Evolutionary conservation across 768 basidiomycete genomes (phyloP), one percentile per base, ranked within the genome.

Genomic region (Leccinellum rugosiceps): DNA sequence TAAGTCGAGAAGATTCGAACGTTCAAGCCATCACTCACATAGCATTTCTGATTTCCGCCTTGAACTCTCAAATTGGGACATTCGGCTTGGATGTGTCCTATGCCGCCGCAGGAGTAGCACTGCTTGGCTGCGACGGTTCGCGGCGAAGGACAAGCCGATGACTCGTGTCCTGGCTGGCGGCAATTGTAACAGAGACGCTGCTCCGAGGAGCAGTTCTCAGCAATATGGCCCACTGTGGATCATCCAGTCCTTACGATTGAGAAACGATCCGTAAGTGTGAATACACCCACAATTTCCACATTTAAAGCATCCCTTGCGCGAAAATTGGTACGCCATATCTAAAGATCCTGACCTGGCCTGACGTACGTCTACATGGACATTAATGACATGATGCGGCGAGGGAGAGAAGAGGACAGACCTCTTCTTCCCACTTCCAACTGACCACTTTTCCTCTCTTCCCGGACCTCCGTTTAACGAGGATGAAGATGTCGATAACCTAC

Each of bases 141-240:
- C 38, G 93, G 92, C 63, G 85, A 84, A 41, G 92, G 88, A 71
- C 94, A 95, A 55, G 88, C 85, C 55, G 90, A 87, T 19, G 90
- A 92, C 74, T 95, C 93, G 65, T 95, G 94, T 41, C 94, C 94
- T n/a, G 92, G 89, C 71, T 94, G 90, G 63, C 91, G 86, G 73
- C 94, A 96, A 71, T 95, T 96, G 77, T 94, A 96, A 76, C 94
- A 96, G 58, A 96, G 83, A 65, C 92, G 85, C 72, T 90, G 85
- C 66, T 90, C 89, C 61, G 90, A 91, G 47, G 91, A 82, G 71
- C 93, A 96, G 66, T 88, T 90, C 79, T 93, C 92, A 66, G 93
- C 93, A 67, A 95, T 90, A 73, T 96, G 93, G 49, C 93, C 93
- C 70, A 94, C 93, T 94, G 64, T 19, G 44, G 13, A 55, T 50